Evolutionary conservation across 139 green algal species (phyloP), one percentile per base, ranked within the genome.

Genomic region (Tetraselmis striata): DNA sequence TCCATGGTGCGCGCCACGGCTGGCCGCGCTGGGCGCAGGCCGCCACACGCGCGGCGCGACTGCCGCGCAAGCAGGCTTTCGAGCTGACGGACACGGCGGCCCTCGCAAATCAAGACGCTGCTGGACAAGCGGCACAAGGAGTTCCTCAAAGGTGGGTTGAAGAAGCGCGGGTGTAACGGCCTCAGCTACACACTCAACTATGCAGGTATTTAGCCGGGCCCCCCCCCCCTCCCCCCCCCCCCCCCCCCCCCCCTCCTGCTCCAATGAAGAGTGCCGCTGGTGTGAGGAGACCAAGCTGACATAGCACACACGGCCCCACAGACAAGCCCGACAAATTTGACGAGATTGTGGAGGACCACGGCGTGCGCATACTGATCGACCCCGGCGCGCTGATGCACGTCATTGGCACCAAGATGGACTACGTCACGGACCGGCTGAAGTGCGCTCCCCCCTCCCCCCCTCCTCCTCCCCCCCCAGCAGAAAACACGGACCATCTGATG

Each of bases 181-280:
- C 86, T 99, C 28, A 94, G 89, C 59, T 99, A 99, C 86, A 99
- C 96, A 0, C 84, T 99, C 0, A 99, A 99, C 78, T 99, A 99
- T 77, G 90, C 96, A 79, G 93, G 91, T 93, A 31, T 18, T 67
- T 25, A 67, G 11, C 18, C 45, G 18, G 45, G 11, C 18, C 5
- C 18, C 45, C 18, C 18, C 45, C 45, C 45, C 11, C 45, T 67
- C 45, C 45, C 45, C 45, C 45, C 5, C 45, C 45, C 45, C 45
- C 45, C 45, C 18, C 45, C 45, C 45, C 45, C 45, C 45, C 2
- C 27, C 78, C 28, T 0, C 31, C 27, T 81, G 78, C 31, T 31
- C 1, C 26, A 81, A 32, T 29, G 25, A 29, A 58, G 1, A 59
- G 26, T 11, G 18, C 29, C 23, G 11, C 77, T 28, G 77, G 26